Conservation (phyloP, 345 rosid species). For the Carallia pectinifolia region DNA sequence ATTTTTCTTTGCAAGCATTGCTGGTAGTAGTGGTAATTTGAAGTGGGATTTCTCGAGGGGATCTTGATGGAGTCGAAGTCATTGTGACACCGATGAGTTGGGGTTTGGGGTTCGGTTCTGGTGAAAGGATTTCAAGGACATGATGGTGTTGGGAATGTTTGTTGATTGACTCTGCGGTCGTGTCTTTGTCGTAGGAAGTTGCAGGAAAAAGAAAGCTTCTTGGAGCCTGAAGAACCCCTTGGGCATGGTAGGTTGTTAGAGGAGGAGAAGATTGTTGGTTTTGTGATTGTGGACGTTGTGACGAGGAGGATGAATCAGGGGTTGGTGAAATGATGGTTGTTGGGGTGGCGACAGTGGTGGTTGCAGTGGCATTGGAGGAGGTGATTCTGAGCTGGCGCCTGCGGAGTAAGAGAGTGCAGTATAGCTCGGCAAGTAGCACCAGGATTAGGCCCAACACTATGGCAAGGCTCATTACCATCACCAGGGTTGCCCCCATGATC, state of each 20-base stretch:
- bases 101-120: constrained; percentile 29
- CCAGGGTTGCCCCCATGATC: constrained; percentile 79
- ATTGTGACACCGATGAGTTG: constrained; percentile 34
- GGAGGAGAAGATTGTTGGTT: constrained; percentile 22
- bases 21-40: background rate
- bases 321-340: constrained; percentile 1
- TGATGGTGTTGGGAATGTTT: constrained; percentile 20
- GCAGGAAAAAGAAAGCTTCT: constrained; percentile 50
- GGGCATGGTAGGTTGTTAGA: constrained; percentile 49
- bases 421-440: constrained; percentile 79
- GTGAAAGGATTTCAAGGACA: constrained; percentile 23
- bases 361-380: constrained; percentile 23
- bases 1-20: constrained; percentile 12
- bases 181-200: constrained; percentile 19
- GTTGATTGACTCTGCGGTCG: constrained; percentile 10
- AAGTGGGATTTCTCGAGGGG: constrained; percentile 32
- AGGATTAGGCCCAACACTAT: constrained; percentile 68
- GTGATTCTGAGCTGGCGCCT: constrained; percentile 32
- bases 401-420: constrained; percentile 72
- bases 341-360: constrained; percentile 19
- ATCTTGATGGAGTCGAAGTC: constrained; percentile 29
- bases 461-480: constrained; percentile 74
- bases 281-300: constrained; percentile 23
- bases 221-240: constrained; percentile 69
- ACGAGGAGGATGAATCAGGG: constrained; percentile 12